phyloP scores from a whole-genome alignment of 116 monocot genomes.

The Cymodocea nodosa region DNA sequence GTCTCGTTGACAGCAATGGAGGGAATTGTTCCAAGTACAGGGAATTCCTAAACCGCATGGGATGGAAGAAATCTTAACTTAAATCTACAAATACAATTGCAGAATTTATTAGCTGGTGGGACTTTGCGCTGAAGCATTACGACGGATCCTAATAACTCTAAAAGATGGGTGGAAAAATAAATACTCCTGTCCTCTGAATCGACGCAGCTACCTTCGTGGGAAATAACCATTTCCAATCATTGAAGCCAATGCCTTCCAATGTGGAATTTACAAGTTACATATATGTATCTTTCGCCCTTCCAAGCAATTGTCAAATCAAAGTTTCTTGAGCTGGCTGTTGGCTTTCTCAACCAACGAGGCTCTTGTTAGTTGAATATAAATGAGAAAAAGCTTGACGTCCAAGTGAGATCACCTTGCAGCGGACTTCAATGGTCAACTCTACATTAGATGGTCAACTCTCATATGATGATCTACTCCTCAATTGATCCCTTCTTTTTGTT shows the following conservation, averaged over 20 bases:
- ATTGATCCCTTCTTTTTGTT: constrained; percentile 12
- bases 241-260: not conserved
- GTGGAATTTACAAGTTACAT: not conserved
- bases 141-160: too few relatives aligned
- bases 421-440: not conserved
- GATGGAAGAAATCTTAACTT: too few relatives aligned
- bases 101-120: too few relatives aligned
- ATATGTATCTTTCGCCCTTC: not conserved
- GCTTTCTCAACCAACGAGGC: not conserved
- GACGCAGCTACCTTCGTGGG: not conserved
- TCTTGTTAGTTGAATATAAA: not conserved
- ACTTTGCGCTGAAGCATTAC: too few relatives aligned
- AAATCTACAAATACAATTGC: too few relatives aligned
- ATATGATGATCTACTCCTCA: constrained; percentile 3
- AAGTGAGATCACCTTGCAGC: not conserved
- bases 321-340: not conserved
- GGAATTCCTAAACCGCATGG: too few relatives aligned
- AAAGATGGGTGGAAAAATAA: too few relatives aligned
- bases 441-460: too few relatives aligned
- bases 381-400: too few relatives aligned
- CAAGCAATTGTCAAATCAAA: not conserved
- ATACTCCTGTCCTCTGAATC: not conserved
- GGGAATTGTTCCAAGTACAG: too few relatives aligned
- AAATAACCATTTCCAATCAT: not conserved
- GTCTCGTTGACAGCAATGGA: too few relatives aligned